Evolutionary conservation across 164 flowering plant species (phyloP).

Genomic region (Sextonia rubra): DNA sequence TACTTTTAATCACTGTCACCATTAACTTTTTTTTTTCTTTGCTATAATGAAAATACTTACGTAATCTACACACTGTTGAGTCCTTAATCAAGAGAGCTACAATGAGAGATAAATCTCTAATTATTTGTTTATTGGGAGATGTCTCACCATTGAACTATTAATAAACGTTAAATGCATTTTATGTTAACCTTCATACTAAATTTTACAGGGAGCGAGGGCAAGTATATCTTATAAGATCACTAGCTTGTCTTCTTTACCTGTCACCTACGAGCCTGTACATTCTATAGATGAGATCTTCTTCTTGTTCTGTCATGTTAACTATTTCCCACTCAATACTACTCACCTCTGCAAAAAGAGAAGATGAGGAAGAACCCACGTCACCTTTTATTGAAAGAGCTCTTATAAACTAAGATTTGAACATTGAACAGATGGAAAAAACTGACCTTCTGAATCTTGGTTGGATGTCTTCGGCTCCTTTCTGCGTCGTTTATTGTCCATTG

Average conservation of each 20-base stretch:
- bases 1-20: too few species aligned
- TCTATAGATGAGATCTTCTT: constrained; percentile 76
- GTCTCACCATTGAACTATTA: too few species aligned
- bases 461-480: constrained; percentile 4
- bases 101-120: too few species aligned
- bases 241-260: constrained; percentile 33
- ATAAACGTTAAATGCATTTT: too few species aligned
- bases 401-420: neutral
- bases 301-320: constrained; percentile 38
- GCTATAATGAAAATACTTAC: too few species aligned
- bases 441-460: neutral
- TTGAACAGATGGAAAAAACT: neutral
- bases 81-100: too few species aligned
- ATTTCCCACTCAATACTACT: constrained; percentile 39
- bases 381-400: neutral
- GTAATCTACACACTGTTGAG: too few species aligned
- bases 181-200: too few species aligned
- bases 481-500: constrained; percentile 2
- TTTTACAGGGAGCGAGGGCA: neutral
- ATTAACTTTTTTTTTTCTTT: too few species aligned
- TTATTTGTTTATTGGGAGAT: too few species aligned
- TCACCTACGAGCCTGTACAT: constrained; percentile 80
- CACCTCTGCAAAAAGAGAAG: constrained; percentile 40
- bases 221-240: neutral
- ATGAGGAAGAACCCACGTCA: neutral